phyloP scores from a whole-genome alignment of 1,284 basidiomycete genomes.

The Dichomitus squalens region DNA sequence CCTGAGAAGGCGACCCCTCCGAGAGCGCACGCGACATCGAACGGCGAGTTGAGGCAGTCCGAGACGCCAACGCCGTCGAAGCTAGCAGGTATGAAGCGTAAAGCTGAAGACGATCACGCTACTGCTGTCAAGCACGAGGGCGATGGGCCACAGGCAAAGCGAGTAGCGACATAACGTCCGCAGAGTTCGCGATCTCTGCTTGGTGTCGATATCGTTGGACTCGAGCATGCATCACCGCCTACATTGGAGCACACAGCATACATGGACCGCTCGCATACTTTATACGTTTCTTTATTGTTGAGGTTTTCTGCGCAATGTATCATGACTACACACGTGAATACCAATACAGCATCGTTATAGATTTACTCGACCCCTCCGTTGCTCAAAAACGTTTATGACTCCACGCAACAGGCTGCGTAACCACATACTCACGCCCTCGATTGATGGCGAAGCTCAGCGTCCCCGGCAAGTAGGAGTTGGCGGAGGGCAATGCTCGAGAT shows the following conservation, averaged over 20 bases:
- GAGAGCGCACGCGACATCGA: constrained; percentile 26
- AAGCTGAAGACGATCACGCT: constrained; percentile 55
- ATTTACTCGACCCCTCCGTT: too few relatives aligned
- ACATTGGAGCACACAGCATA: constrained; percentile 2
- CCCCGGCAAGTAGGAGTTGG: too few relatives aligned
- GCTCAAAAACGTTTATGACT: too few relatives aligned
- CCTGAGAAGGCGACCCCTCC: constrained; percentile 63
- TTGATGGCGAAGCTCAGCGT: too few relatives aligned
- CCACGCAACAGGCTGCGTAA: too few relatives aligned
- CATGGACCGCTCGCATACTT: constrained; percentile 11
- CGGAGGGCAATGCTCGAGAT: too few relatives aligned
- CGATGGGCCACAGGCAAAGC: constrained; percentile 33
- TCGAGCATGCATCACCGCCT: background rate
- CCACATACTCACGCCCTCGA: too few relatives aligned
- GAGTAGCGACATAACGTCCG: constrained; percentile 25
- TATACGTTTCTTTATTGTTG: constrained; percentile 17
- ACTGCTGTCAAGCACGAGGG: constrained; percentile 10
- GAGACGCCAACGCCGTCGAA: constrained; percentile 54
- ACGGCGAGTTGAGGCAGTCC: constrained; percentile 25
- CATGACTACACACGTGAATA: constrained; percentile 13
- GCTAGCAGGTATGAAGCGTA: constrained; percentile 65
- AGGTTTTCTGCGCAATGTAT: constrained; percentile 16
- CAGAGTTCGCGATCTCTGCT: background rate
- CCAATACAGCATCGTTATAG: constrained; percentile 9
- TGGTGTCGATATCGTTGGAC: background rate